phyloP scores from a whole-genome alignment of 75 land plant species.

The Larix kaempferi region DNA sequence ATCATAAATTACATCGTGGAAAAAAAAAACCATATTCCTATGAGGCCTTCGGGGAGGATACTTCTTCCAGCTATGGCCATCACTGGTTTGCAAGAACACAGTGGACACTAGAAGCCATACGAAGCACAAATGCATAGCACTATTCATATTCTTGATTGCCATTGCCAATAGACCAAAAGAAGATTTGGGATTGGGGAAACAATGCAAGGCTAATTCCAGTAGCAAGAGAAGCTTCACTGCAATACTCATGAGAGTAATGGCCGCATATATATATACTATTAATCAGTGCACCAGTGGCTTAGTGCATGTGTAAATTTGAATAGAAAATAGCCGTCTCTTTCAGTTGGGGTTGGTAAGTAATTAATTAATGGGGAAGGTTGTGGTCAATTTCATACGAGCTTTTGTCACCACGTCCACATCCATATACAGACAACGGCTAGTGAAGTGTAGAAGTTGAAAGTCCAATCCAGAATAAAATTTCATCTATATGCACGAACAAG shows the following conservation, averaged over 20 bases:
- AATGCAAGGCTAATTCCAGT: no score
- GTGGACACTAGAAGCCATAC: not conserved
- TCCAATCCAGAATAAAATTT: no score
- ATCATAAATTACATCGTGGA: slow-evolving; percentile 56
- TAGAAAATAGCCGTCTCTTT: not conserved
- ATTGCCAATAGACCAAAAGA: not conserved
- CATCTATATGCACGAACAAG: no score
- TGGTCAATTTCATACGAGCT: no score
- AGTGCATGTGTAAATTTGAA: not conserved
- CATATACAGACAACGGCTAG: no score
- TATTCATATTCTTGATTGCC: not conserved
- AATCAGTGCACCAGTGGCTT: not conserved
- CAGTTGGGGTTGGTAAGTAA: no score
- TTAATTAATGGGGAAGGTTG: no score
- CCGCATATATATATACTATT: not conserved
- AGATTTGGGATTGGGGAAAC: no score
- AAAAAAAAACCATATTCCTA: slow-evolving; percentile 34
- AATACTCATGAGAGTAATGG: not conserved
- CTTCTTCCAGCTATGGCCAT: not conserved
- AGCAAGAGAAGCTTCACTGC: not conserved
- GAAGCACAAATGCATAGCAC: not conserved
- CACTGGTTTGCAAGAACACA: not conserved
- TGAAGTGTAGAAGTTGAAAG: no score
- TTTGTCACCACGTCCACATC: no score
- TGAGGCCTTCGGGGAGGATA: slow-evolving; percentile 16